Conservation (phyloP, 2,329 filamentous ascomycete species). For the Chlorencoelia australis region DNA sequence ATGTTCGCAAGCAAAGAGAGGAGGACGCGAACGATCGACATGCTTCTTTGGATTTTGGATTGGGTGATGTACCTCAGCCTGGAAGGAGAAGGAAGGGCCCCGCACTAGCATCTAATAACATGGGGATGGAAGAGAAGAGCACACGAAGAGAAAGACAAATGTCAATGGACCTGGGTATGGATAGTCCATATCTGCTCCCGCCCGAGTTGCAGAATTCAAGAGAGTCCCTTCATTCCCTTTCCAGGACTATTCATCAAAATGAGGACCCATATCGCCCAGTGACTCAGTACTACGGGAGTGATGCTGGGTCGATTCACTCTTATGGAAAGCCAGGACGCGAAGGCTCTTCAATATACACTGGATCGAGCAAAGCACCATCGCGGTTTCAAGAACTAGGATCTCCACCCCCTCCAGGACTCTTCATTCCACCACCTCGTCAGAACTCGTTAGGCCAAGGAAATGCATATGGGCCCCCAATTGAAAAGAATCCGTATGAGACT, state of each 20-base stretch:
- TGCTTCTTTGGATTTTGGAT: conserved; percentile 84
- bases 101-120: conserved; percentile 2
- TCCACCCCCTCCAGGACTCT: conserved; percentile 14
- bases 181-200: conserved; percentile 90
- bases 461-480: too few relatives aligned
- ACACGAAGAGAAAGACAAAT: conserved; percentile 40
- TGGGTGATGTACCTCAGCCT: conserved; percentile 42
- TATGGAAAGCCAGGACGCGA: conserved; percentile 31
- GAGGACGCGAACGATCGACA: conserved; percentile 85
- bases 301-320: conserved; percentile 46
- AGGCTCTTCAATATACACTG: conserved; percentile 36
- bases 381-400: conserved; percentile 18
- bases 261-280: conserved; percentile 78
- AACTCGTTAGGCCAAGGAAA: too few relatives aligned
- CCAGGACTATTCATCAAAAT: conserved; percentile 60
- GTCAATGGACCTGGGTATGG: conserved; percentile 57
- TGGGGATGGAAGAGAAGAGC: conserved; percentile 29
- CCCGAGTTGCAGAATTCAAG: conserved; percentile 67
- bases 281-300: conserved; percentile 44
- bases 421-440: conserved; percentile 30
- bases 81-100: conserved; percentile 13
- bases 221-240: conserved; percentile 80
- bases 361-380: conserved; percentile 27
- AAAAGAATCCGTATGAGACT: too few relatives aligned
- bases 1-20: conserved; percentile 55